phyloP scores from a whole-genome alignment of 164 flowering plant genomes.

The Piper betle region DNA sequence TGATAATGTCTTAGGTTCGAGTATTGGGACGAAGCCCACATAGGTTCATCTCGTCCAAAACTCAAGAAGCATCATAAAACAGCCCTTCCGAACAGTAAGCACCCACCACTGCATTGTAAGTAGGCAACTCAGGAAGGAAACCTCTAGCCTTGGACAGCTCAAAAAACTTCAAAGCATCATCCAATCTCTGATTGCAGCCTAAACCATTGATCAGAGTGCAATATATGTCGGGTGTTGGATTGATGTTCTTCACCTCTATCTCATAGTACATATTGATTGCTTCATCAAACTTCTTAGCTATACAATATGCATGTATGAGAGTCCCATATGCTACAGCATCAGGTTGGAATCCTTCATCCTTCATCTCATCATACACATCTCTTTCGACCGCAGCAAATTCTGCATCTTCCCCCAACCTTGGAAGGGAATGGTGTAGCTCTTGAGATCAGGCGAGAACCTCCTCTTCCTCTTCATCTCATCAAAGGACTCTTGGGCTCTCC shows the following conservation, averaged over 20 bases:
- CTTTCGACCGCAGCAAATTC: slow-evolving; percentile 30
- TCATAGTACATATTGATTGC: slow-evolving; percentile 13
- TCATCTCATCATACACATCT: slow-evolving; percentile 61
- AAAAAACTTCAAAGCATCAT: slow-evolving; percentile 45
- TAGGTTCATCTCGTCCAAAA: slow-evolving; percentile 60
- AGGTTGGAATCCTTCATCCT: slow-evolving; percentile 16
- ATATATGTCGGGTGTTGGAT: slow-evolving; percentile 15
- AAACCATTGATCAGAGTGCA: slow-evolving; percentile 69
- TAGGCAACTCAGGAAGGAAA: slow-evolving; percentile 42
- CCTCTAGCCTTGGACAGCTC: slow-evolving; percentile 40
- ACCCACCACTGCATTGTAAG: slow-evolving; percentile 78
- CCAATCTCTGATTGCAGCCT: slow-evolving; percentile 46
- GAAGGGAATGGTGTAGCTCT: slow-evolving; percentile 33
- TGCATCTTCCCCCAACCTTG: slow-evolving; percentile 71
- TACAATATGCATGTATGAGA: slow-evolving; percentile 14
- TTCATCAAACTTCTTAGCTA: slow-evolving; percentile 7
- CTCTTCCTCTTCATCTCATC: slow-evolving; percentile 44
- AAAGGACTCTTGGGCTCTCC: slow-evolving; percentile 47
- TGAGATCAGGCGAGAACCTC: slow-evolving; percentile 14
- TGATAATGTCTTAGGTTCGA: slow-evolving; percentile 64
- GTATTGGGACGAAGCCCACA: slow-evolving; percentile 54
- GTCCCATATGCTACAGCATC: slow-evolving; percentile 22
- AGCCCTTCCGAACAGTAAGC: slow-evolving; percentile 51
- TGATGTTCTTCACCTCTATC: slow-evolving; percentile 13
- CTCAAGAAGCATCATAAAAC: slow-evolving; percentile 39